These are phyloP conservation scores for Penicillium coprophilum DNA, from an alignment of 495 filamentous ascomycete genomes.

Conservation along the genomic window DNA sequence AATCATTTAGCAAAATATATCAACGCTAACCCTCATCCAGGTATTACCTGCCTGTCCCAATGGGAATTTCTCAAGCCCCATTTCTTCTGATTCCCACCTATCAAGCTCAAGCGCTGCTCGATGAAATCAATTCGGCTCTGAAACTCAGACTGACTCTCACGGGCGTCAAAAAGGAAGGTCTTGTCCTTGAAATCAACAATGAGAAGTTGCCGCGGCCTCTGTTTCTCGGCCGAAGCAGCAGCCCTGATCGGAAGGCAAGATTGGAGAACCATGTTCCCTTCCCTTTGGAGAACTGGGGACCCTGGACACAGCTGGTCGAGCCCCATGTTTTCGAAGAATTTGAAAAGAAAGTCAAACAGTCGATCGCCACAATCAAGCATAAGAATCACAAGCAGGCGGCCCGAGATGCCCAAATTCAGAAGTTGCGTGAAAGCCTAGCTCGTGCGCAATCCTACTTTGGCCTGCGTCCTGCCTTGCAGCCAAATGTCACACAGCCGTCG, in stretches of 20 bases:
- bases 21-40: constrained; percentile 36
- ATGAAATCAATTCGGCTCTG: constrained; percentile 56
- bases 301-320: constrained; percentile 44
- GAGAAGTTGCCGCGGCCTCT: constrained; percentile 59
- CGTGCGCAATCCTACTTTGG: constrained; percentile 14
- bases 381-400: neutral
- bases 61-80: constrained; percentile 41
- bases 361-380: neutral
- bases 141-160: constrained; percentile 51
- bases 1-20: neutral
- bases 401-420: neutral
- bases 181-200: constrained; percentile 57
- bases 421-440: neutral
- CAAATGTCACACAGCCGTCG: neutral
- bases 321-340: constrained; percentile 39
- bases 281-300: constrained; percentile 1
- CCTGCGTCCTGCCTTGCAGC: constrained; percentile 8
- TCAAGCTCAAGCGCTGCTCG: constrained; percentile 60
- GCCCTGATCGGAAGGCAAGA: constrained; percentile 29
- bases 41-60: constrained; percentile 63
- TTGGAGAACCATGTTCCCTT: constrained; percentile 37
- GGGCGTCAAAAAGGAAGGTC: constrained; percentile 41
- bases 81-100: constrained; percentile 61
- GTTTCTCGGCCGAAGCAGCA: constrained; percentile 58
- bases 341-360: constrained; percentile 45